Evolutionary conservation across 352 stramenopile species (phyloP).

Genomic region (Globisporangium spiculum): DNA sequence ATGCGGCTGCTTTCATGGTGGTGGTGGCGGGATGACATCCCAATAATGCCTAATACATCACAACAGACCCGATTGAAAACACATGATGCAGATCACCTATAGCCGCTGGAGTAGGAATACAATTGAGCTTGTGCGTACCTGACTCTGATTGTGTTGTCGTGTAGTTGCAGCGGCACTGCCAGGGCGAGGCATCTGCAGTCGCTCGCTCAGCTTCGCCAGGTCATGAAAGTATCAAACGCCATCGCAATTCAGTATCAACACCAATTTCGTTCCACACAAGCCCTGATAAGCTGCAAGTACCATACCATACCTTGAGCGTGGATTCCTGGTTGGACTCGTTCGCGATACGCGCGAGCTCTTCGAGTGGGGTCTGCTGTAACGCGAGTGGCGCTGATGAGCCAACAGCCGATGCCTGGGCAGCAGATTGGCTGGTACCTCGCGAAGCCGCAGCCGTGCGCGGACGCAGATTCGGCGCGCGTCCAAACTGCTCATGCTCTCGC

Average conservation of each 20-base stretch:
- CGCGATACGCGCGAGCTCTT: slow-evolving; percentile 23
- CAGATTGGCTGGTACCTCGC: neutral
- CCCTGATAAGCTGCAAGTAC: neutral
- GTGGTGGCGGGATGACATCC: neutral
- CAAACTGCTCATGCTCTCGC: slow-evolving; percentile 49
- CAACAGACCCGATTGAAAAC: neutral
- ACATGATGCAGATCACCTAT: neutral
- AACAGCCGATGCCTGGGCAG: neutral
- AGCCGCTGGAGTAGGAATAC: no score
- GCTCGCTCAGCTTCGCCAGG: slow-evolving; percentile 37
- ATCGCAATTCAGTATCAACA: neutral
- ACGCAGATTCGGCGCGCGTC: slow-evolving; percentile 43
- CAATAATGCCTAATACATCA: neutral
- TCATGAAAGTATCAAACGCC: slow-evolving; percentile 2
- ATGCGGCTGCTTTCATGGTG: neutral
- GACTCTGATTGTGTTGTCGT: neutral
- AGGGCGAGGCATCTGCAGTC: slow-evolving; percentile 42
- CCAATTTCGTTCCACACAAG: neutral
- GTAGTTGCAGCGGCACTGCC: slow-evolving; percentile 16
- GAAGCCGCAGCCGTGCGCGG: slow-evolving; percentile 39
- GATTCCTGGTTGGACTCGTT: slow-evolving; percentile 7
- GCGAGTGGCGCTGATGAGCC: neutral
- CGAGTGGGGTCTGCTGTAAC: neutral
- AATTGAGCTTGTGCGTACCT: neutral
- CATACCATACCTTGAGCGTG: slow-evolving; percentile 6